Percentiles rank a stretch among this genome's conserved stretches.
Conservation (phyloP, 768 basidiomycete genomes). For the Glaciozyma antarctica region DNA sequence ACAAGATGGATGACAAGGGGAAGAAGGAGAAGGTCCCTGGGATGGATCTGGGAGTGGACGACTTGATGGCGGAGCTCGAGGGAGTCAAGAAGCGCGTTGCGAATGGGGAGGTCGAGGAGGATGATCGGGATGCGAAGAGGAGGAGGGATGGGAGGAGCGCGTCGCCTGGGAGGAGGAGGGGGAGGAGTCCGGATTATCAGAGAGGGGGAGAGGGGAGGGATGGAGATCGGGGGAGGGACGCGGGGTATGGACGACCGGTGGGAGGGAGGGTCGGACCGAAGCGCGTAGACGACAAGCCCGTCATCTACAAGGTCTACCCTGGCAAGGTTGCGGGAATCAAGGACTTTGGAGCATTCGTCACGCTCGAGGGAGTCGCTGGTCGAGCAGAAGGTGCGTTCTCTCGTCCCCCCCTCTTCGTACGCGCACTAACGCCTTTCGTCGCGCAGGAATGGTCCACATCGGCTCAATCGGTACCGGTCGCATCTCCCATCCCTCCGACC, state of each 20-base stretch:
- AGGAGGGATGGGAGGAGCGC: slow-evolving; percentile 40
- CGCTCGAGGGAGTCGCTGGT: slow-evolving; percentile 74
- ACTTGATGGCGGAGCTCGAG: slow-evolving; percentile 69
- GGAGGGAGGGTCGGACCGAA: slow-evolving; percentile 36
- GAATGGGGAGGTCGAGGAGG: slow-evolving; percentile 41
- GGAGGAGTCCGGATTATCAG: slow-evolving; percentile 5
- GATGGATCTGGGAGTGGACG: slow-evolving; percentile 64
- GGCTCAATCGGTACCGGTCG: slow-evolving; percentile 79
- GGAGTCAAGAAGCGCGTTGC: slow-evolving; percentile 56
- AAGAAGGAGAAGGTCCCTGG: slow-evolving; percentile 30
- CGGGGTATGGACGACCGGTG: slow-evolving; percentile 43
- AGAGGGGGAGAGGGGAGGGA: slow-evolving; percentile 39
- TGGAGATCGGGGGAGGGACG: slow-evolving; percentile 31
- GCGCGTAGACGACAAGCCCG: slow-evolving; percentile 64
- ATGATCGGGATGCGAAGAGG: slow-evolving; percentile 38
- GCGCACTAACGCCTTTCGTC: background rate
- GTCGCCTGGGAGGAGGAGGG: slow-evolving; percentile 48
- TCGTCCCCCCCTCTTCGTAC: slow-evolving; percentile 2
- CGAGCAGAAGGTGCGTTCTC: slow-evolving; percentile 68
- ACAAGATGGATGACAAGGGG: slow-evolving; percentile 39
- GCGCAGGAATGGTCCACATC: slow-evolving; percentile 88
- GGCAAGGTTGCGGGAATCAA: slow-evolving; percentile 76
- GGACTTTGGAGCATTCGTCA: slow-evolving; percentile 93
- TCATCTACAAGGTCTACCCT: slow-evolving; percentile 88
- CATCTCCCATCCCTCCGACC: slow-evolving; percentile 74